phyloP scores from a whole-genome alignment of 306 rosid species.

The Amphicarpaea edgeworthii region DNA sequence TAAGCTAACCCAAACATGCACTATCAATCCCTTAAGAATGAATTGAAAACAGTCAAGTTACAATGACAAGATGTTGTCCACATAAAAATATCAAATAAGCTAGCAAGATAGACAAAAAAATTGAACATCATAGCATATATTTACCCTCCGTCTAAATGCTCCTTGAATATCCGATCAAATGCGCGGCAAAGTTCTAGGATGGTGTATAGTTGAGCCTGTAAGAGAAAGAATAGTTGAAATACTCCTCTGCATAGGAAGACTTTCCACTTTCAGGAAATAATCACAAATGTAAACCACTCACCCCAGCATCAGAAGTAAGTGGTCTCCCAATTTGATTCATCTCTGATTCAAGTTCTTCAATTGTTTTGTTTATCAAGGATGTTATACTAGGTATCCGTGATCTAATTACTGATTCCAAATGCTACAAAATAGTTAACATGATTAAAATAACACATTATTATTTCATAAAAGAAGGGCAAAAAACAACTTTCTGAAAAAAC shows the following conservation, averaged over 20 bases:
- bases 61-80: background rate
- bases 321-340: conserved; percentile 97
- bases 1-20: background rate
- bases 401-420: conserved; percentile 86
- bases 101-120: conserved; percentile 25
- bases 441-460: conserved; percentile 33
- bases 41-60: conserved; percentile 23
- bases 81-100: conserved; percentile 32
- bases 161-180: conserved; percentile 94
- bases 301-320: conserved; percentile 94
- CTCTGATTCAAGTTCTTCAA: conserved; percentile 95
- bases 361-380: conserved; percentile 90
- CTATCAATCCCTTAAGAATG: conserved; percentile 9
- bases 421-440: conserved; percentile 60
- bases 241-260: conserved; percentile 23
- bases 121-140: conserved; percentile 28
- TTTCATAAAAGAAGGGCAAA: conserved; percentile 4
- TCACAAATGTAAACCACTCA: conserved; percentile 53
- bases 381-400: conserved; percentile 87
- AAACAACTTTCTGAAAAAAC: conserved; percentile 18
- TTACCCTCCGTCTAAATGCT: conserved; percentile 99
- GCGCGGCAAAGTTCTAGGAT: conserved; percentile 96
- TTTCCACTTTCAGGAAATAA: conserved; percentile 20
- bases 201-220: conserved; percentile 91
- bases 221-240: conserved; percentile 31